phyloP scores from a whole-genome alignment of 805 yeast genomes.

The Starmera quercuum region DNA sequence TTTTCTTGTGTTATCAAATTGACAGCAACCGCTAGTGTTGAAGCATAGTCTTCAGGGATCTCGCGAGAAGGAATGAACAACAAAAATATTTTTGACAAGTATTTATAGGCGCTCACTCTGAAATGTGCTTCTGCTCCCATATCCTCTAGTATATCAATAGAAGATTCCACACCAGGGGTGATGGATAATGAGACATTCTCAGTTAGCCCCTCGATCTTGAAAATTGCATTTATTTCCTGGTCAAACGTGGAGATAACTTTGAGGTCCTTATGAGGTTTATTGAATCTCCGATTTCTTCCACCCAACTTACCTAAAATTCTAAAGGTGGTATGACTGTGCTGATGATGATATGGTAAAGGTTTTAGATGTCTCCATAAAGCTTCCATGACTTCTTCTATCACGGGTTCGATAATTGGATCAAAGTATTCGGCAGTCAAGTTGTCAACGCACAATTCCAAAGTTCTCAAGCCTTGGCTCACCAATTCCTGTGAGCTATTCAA shows the following conservation, averaged over 20 bases:
- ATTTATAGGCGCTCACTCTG: slow-evolving; percentile 69
- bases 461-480: slow-evolving; percentile 89
- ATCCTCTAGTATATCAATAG: slow-evolving; percentile 68
- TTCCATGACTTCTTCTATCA: slow-evolving; percentile 86
- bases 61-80: slow-evolving; percentile 46
- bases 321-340: slow-evolving; percentile 90
- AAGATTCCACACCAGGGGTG: slow-evolving; percentile 77
- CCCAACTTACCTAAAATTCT: slow-evolving; percentile 93
- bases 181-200: slow-evolving; percentile 63
- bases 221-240: slow-evolving; percentile 61
- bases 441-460: slow-evolving; percentile 92
- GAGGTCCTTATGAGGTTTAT: slow-evolving; percentile 68
- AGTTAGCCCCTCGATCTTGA: slow-evolving; percentile 63
- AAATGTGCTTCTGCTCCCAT: slow-evolving; percentile 50
- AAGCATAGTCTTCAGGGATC: slow-evolving; percentile 32
- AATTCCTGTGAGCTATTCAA: slow-evolving; percentile 85
- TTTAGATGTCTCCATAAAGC: slow-evolving; percentile 86
- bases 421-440: slow-evolving; percentile 93
- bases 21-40: slow-evolving; percentile 43
- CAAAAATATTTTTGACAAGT: slow-evolving; percentile 57
- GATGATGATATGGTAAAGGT: slow-evolving; percentile 92
- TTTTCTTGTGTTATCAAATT: slow-evolving; percentile 30
- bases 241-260: slow-evolving; percentile 44
- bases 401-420: slow-evolving; percentile 96
- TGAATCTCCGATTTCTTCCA: slow-evolving; percentile 85